Base-by-base conservation (phyloP, 495 filamentous ascomycete genomes). In the Xylaria bambusicola region DNA sequence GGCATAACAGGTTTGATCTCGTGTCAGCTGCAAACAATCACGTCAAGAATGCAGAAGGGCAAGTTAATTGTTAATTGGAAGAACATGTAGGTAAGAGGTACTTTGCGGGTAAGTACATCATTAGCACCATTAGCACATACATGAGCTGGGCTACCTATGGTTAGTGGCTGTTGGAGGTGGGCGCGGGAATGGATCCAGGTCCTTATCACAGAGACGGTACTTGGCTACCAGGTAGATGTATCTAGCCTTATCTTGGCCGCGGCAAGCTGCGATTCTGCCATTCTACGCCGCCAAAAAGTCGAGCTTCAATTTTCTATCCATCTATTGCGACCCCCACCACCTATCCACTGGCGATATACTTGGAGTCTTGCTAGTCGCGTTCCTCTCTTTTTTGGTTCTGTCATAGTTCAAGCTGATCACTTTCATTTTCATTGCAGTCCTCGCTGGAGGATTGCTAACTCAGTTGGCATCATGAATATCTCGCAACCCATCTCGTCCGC, bases 401-500 rank as follows among this genome's bases (percentile, higher is more conserved):
- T 38, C 36, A 13, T 13, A 38, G 24, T 24, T 20, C 44, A 35
- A 35, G 24, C 35, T 51, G 57, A 46, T 45, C 41, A 18, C 17
- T 18, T 44, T 35, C 23, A 10, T 60, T 24, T 24, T 38, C 31
- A 17, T 53, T 29, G 49, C 48, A 53, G 21, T 53, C 49, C 57
- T 60, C 49, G 24, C 8, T 27, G 40, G 57, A 60, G 57, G 57
- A 24, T 60, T 60, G 57, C 49, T 26, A 35, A 33, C 29, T 18
- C 13, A 44, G 10, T 33, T 33, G 29, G 21, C 57, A 47, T 52
- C 63, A 84, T 92, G 88, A 97, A 93, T 74, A 91, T 93, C 67
- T 89, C 93, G 53, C 90, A 93, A 66, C 92, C 94, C 36, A 86
- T 97, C 60, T 80, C 88, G 67, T 96, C 92, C 64, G 75, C 85